These are phyloP conservation scores for Hortaea sp. DNA, from an alignment of 2,329 filamentous ascomycete genomes.

Conservation along the genomic window DNA sequence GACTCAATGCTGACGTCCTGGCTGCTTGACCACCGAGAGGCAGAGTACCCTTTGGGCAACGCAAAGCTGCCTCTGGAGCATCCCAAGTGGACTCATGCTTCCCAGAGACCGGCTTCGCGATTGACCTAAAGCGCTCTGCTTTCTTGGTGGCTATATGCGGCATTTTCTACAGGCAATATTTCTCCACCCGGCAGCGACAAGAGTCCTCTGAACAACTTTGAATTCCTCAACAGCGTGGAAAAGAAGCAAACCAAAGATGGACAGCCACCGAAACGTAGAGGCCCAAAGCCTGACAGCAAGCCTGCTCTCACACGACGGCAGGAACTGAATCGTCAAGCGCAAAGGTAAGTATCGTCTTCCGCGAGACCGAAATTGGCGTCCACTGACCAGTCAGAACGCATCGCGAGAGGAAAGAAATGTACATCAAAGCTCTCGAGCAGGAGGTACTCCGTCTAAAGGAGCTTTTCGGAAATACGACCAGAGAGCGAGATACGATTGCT, in stretches of 20 bases:
- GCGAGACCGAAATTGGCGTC: no score
- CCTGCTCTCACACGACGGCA: slow-evolving; percentile 85
- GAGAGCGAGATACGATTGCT: slow-evolving; percentile 64
- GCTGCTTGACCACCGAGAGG: no score
- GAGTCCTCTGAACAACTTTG: slow-evolving; percentile 13
- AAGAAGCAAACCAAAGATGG: slow-evolving; percentile 80
- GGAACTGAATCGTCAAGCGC: slow-evolving; percentile 89
- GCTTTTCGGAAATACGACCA: slow-evolving; percentile 60
- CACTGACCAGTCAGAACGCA: slow-evolving; percentile 57
- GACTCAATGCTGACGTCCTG: no score
- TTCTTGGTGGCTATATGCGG: background rate
- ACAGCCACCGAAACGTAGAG: slow-evolving; percentile 75
- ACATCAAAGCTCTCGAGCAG: slow-evolving; percentile 87
- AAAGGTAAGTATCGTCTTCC: slow-evolving; percentile 52
- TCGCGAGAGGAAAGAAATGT: slow-evolving; percentile 90
- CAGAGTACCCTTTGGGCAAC: no score
- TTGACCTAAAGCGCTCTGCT: no score
- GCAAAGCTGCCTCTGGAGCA: no score
- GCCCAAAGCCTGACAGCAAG: slow-evolving; percentile 93
- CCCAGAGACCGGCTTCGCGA: no score
- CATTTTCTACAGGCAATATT: background rate
- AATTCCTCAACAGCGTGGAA: slow-evolving; percentile 53
- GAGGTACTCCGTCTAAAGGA: slow-evolving; percentile 85
- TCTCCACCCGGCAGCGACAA: slow-evolving; percentile 3
- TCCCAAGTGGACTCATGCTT: no score